A percentile compares a stretch with the other conserved stretches of the same genome.
phyloP scores from a whole-genome alignment of 176 grass and related monocot species.

The Miscanthus lutarioriparius region DNA sequence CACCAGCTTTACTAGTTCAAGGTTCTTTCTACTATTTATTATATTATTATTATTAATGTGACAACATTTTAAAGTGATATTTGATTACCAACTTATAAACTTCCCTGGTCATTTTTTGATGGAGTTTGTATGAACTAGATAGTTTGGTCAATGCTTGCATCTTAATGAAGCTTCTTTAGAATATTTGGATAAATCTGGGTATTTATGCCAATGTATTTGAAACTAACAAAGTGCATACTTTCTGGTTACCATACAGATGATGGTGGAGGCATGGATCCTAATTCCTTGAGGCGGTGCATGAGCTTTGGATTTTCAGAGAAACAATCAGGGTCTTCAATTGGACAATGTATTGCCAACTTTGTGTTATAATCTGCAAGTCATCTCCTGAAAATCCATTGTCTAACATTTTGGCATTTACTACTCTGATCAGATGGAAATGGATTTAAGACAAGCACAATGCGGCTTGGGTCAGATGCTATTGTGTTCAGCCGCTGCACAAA shows the following conservation, averaged over 20 bases:
- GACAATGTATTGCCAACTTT: conserved; percentile 55
- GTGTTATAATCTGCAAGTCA: neutral
- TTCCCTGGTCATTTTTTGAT: neutral
- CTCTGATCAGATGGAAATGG: conserved; percentile 73
- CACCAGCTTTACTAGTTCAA: conserved; percentile 63
- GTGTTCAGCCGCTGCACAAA: conserved; percentile 67
- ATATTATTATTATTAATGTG: neutral
- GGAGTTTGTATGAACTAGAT: neutral
- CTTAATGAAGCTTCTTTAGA: neutral
- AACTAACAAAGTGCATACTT: conserved; percentile 21
- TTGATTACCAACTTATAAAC: neutral
- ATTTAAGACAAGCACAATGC: conserved; percentile 92
- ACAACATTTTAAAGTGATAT: neutral
- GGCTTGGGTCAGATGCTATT: conserved; percentile 80
- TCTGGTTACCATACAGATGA: conserved; percentile 54
- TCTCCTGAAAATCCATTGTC: neutral
- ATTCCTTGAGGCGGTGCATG: conserved; percentile 74
- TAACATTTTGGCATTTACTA: neutral
- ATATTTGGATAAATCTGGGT: neutral
- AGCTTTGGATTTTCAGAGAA: conserved; percentile 93
- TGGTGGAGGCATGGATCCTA: conserved; percentile 85
- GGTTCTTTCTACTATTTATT: too few species aligned
- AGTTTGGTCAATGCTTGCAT: neutral
- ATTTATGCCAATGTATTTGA: neutral
- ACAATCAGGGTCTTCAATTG: conserved; percentile 64